Evolutionary conservation across 2,329 filamentous ascomycete genomes (phyloP).

Genomic region (Cladophialophora exuberans): DNA sequence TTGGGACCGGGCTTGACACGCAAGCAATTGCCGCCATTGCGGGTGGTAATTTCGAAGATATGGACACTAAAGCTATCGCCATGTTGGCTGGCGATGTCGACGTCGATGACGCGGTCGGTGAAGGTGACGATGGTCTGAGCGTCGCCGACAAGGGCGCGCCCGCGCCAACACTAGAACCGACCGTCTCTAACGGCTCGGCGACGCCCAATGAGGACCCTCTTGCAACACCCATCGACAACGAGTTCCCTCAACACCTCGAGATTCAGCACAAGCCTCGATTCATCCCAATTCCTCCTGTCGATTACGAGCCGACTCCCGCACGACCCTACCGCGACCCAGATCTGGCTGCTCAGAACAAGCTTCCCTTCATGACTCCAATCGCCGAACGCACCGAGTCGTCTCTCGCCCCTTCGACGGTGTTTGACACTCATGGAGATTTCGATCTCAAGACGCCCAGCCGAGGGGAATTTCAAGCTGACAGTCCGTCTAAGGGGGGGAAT

Average conservation of each 20-base stretch:
- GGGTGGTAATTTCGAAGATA: slow-evolving; percentile 32
- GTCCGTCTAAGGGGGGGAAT: slow-evolving; percentile 40
- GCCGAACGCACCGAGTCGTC: slow-evolving; percentile 94
- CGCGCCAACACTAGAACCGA: slow-evolving; percentile 22
- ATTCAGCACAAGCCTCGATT: slow-evolving; percentile 63
- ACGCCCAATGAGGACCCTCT: slow-evolving; percentile 29
- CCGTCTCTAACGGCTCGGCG: slow-evolving; percentile 28
- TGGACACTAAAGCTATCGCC: slow-evolving; percentile 34
- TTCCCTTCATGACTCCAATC: slow-evolving; percentile 99
- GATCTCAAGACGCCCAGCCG: slow-evolving; percentile 79
- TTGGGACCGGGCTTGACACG: slow-evolving; percentile 30
- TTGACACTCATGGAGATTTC: slow-evolving; percentile 61
- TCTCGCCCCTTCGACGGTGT: slow-evolving; percentile 66
- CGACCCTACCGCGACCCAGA: slow-evolving; percentile 79
- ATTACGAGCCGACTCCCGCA: slow-evolving; percentile 74
- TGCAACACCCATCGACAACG: slow-evolving; percentile 39
- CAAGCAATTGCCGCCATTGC: slow-evolving; percentile 34
- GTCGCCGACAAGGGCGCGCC: slow-evolving; percentile 15
- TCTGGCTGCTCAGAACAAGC: slow-evolving; percentile 81
- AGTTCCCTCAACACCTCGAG: slow-evolving; percentile 36
- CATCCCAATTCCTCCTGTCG: slow-evolving; percentile 79
- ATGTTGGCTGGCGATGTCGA: slow-evolving; percentile 31
- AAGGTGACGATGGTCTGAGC: slow-evolving; percentile 27
- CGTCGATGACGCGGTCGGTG: slow-evolving; percentile 31
- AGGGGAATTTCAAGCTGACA: slow-evolving; percentile 44